Percentiles rank a stretch among this genome's conserved stretches.
Conservation (phyloP, 805 yeast species). For the Candida argentea region DNA sequence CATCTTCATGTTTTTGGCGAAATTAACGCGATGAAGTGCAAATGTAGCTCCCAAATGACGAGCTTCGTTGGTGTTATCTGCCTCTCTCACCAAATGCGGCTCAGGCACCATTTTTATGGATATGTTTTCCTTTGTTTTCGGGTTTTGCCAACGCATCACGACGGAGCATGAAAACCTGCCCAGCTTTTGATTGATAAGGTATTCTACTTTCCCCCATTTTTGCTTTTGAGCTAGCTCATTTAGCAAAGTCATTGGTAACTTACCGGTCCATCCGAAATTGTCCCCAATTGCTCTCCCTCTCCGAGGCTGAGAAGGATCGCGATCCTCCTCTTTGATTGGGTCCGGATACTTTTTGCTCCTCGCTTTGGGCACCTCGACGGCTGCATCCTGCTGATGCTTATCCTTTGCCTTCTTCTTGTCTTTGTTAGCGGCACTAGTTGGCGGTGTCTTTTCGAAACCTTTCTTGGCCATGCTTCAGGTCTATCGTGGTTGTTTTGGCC, state of each 20-base stretch:
- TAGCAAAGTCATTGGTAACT: constrained; percentile 75
- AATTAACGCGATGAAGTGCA: constrained; percentile 70
- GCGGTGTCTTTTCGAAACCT: constrained; percentile 4
- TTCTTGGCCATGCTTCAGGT: constrained; percentile 3
- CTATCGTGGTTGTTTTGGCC: background rate
- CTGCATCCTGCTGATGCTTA: constrained; percentile 2
- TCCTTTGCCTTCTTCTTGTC: constrained; percentile 5
- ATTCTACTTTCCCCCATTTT: constrained; percentile 82
- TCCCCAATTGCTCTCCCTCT: constrained; percentile 38
- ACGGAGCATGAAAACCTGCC: constrained; percentile 39
- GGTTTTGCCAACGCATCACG: constrained; percentile 60
- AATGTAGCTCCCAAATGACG: constrained; percentile 86
- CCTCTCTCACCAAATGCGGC: constrained; percentile 33
- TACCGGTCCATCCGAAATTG: constrained; percentile 87
- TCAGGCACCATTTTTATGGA: constrained; percentile 44
- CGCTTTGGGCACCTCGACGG: constrained; percentile 2
- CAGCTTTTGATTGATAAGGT: constrained; percentile 46
- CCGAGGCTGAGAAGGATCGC: constrained; percentile 18
- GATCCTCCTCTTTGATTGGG: constrained; percentile 2
- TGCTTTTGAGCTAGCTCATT: constrained; percentile 82
- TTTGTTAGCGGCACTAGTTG: constrained; percentile 2
- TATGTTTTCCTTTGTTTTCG: constrained; percentile 66
- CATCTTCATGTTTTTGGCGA: constrained; percentile 76
- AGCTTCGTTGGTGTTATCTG: constrained; percentile 76
- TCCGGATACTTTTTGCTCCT: constrained; percentile 3